Evolutionary conservation across 768 basidiomycete species (phyloP).

Genomic region (Hericium rajendrae): DNA sequence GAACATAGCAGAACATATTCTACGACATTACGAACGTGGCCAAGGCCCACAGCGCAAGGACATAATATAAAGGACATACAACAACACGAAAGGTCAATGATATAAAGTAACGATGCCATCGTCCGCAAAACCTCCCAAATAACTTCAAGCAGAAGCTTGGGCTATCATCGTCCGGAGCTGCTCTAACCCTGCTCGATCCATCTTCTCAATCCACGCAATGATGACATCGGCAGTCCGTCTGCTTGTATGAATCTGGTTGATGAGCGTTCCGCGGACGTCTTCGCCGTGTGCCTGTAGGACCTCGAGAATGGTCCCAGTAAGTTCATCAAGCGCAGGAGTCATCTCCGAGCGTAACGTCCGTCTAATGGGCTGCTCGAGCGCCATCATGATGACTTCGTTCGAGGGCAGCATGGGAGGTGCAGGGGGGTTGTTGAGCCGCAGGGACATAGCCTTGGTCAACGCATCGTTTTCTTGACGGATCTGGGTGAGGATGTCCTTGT

Average conservation of each 20-base stretch:
- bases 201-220: not conserved
- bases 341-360: not conserved
- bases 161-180: too few relatives aligned
- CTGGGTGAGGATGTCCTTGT: constrained; percentile 2
- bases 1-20: too few relatives aligned
- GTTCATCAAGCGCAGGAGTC: not conserved
- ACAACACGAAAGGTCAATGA: too few relatives aligned
- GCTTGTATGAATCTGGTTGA: not conserved
- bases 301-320: not conserved
- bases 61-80: too few relatives aligned
- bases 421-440: not conserved
- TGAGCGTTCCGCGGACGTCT: constrained; percentile 3
- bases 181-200: too few relatives aligned
- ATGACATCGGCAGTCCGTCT: not conserved
- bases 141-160: too few relatives aligned
- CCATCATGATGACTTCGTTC: constrained; percentile 1
- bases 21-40: too few relatives aligned
- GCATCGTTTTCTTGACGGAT: not conserved
- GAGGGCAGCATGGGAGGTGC: not conserved
- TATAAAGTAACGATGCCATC: too few relatives aligned
- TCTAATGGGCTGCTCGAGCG: constrained; percentile 1
- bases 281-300: not conserved
- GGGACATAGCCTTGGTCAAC: not conserved
- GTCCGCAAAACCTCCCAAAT: too few relatives aligned
- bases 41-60: too few relatives aligned